Base-by-base conservation (phyloP, 2,329 filamentous ascomycete genomes). In the Westerdykella sp. region DNA sequence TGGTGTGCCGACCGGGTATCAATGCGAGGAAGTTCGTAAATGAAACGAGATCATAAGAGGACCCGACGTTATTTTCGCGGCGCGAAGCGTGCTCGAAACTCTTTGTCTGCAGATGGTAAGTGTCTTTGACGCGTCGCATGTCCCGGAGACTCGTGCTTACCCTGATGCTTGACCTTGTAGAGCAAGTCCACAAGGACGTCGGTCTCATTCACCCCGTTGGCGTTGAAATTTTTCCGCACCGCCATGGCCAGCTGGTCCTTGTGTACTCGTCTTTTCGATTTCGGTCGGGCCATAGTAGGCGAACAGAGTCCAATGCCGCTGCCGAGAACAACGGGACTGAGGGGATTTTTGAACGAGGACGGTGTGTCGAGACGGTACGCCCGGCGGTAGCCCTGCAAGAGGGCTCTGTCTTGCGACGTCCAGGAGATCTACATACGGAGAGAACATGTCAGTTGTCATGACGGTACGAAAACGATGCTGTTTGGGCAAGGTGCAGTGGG, bases 141-240 rank as follows among this genome's bases (percentile, higher is more conserved):
- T 43, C 23, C 45, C 25, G 37, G 13, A 18, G 7, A 7, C n/a
- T 15, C n/a, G 23, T 34, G 28, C 60, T 61, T 70, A 68, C 78
- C 77, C 48, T 80, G 73, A 51, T 75, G 77, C 59, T 76, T 74
- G 23, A 86, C 76, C 60, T 81, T 85, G 73, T 87, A 86, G 48
- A 89, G 73, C 61, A 88, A 80, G 51, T 86, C 84, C 44, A 90
- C 84, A 44, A 93, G 84, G 51, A 89, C 83, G 56, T 93, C 87
- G 60, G 83, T 88, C 70, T 94, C 87, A 51, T 82, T 83, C 34
- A 91, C 79, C 13, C 84, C 84, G 51, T 86, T 75, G 28, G 80
- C 81, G 61, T 93, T 93, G 70, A 93, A 93, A 67, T 93, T 85
- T 64, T 88, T 90, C 51, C 86, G 76, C 39, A 90, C 84, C 1